Conservation (phyloP, 257 asterid species). For the Ilex asprella region DNA sequence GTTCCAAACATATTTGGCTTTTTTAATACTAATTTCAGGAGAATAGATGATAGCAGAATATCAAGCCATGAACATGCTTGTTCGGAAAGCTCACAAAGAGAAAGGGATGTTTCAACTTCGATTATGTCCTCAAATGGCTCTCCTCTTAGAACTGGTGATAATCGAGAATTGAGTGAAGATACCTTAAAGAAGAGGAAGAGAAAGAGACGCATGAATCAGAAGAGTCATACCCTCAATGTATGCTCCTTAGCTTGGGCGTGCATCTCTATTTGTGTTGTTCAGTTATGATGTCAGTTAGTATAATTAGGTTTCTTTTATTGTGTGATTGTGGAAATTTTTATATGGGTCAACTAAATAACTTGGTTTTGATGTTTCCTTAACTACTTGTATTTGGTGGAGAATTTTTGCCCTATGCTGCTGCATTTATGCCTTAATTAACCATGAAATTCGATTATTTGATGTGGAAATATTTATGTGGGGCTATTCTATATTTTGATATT, state of each 20-base stretch:
- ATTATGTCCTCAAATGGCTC: conserved; percentile 20
- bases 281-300: too few species aligned
- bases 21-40: conserved; percentile 1
- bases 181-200: conserved; percentile 30
- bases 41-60: conserved; percentile 4
- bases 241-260: conserved; percentile 1
- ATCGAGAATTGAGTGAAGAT: conserved; percentile 18
- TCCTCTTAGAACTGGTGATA: conserved; percentile 13
- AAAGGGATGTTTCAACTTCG: conserved; percentile 23
- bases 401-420: too few species aligned
- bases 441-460: too few species aligned
- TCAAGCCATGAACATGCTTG: conserved; percentile 19
- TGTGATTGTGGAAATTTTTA: too few species aligned
- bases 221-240: conserved; percentile 45
- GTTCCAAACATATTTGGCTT: background rate
- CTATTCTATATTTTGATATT: too few species aligned
- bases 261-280: too few species aligned
- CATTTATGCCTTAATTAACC: too few species aligned
- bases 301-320: background rate
- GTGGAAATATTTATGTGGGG: too few species aligned
- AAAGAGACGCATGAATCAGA: conserved; percentile 23
- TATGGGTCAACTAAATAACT: too few species aligned
- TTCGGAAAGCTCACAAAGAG: conserved; percentile 24
- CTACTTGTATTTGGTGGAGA: background rate
- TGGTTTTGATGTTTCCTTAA: background rate